Percentiles rank a stretch among this genome's conserved stretches.
These are phyloP conservation scores for Nemania sp. DNA, from an alignment of 2,329 filamentous ascomycete species.

Conservation along the genomic window DNA sequence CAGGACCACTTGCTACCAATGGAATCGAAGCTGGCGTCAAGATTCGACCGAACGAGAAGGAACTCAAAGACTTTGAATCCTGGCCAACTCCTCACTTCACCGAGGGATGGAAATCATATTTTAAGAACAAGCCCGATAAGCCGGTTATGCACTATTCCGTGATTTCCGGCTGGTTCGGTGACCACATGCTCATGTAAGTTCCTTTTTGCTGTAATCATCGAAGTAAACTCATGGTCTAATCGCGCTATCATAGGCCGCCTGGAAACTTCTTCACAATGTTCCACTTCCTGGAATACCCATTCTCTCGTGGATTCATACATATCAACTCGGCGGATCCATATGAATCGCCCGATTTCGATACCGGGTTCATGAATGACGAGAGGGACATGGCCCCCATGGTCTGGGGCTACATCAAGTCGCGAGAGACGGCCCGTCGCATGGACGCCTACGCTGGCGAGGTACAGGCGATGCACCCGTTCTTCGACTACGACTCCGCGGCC, in stretches of 20 bases:
- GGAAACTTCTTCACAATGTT: slow-evolving; percentile 89
- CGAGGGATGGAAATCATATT: slow-evolving; percentile 83
- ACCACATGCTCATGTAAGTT: slow-evolving; percentile 68
- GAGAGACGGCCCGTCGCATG: slow-evolving; percentile 83
- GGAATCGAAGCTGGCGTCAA: slow-evolving; percentile 86
- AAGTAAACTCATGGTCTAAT: not conserved
- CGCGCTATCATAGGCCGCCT: slow-evolving; percentile 66
- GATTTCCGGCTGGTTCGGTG: slow-evolving; percentile 75
- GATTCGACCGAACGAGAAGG: slow-evolving; percentile 75
- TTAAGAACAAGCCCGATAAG: slow-evolving; percentile 86
- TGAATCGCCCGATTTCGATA: slow-evolving; percentile 80
- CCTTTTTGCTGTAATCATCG: no score
- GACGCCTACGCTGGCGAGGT: slow-evolving; percentile 82
- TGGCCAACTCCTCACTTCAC: slow-evolving; percentile 83
- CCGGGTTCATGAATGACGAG: slow-evolving; percentile 88
- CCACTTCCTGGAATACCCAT: slow-evolving; percentile 83
- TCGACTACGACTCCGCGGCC: slow-evolving; percentile 76
- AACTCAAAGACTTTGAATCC: slow-evolving; percentile 74
- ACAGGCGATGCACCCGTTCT: slow-evolving; percentile 76
- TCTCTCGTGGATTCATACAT: slow-evolving; percentile 78
- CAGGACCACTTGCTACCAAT: slow-evolving; percentile 81
- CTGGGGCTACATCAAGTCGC: slow-evolving; percentile 86
- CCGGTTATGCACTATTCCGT: slow-evolving; percentile 88
- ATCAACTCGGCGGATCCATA: slow-evolving; percentile 80
- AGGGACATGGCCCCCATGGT: slow-evolving; percentile 87